Evolutionary conservation across 495 filamentous ascomycete species (phyloP).

Genomic region (Talaromyces thailandensis): DNA sequence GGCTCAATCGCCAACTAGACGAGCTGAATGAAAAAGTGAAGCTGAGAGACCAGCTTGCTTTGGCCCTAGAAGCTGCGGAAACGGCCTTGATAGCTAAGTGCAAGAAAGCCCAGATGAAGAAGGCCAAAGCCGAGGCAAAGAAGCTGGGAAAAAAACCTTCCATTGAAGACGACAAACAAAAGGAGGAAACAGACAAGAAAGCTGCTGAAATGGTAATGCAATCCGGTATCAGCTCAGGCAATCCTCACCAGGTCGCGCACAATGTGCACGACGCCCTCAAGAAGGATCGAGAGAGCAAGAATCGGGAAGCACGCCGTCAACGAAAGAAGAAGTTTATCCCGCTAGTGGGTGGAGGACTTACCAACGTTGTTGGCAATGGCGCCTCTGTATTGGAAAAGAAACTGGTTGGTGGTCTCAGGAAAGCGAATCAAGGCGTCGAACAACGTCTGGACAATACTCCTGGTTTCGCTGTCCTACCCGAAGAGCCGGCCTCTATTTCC

Average conservation of each 20-base stretch:
- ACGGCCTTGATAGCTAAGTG: conserved; percentile 72
- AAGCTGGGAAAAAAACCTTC: conserved; percentile 43
- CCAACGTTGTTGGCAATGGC: conserved; percentile 46
- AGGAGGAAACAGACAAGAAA: conserved; percentile 37
- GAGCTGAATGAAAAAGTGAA: conserved; percentile 82
- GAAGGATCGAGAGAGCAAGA: conserved; percentile 18
- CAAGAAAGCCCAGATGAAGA: conserved; percentile 65
- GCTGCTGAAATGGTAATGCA: conserved; percentile 55
- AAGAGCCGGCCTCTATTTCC: conserved; percentile 7
- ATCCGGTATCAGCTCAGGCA: conserved; percentile 70
- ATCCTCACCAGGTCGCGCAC: conserved; percentile 72
- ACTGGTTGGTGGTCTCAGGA: conserved; percentile 42
- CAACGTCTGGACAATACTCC: conserved; percentile 44
- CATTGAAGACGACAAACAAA: conserved; percentile 40
- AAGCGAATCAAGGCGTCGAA: conserved; percentile 32
- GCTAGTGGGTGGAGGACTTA: conserved; percentile 26
- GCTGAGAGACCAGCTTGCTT: conserved; percentile 60
- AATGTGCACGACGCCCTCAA: conserved; percentile 60
- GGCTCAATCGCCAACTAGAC: conserved; percentile 90
- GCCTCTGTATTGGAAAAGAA: conserved; percentile 50
- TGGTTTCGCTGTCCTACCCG: conserved; percentile 31
- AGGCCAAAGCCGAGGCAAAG: conserved; percentile 55
- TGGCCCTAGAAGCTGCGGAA: conserved; percentile 69
- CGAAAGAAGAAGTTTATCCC: conserved; percentile 14
- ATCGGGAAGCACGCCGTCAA: conserved; percentile 6